Evolutionary conservation across 768 basidiomycete genomes (phyloP), one percentile per base, ranked within the genome.

Genomic region (Leccinellum luteum): DNA sequence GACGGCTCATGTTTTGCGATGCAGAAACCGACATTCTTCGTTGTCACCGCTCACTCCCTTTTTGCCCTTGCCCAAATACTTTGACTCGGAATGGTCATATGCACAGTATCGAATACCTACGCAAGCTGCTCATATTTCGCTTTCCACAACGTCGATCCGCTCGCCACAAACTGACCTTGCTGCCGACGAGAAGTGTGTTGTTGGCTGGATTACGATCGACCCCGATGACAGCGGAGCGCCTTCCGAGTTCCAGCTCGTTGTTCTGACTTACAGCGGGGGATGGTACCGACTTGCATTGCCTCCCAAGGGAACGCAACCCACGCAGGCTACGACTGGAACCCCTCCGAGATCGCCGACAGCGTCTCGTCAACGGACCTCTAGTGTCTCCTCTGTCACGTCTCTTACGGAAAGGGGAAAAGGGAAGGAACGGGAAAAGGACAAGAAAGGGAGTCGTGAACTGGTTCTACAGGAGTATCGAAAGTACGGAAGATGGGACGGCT

Each of bases 51-150:
- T 96, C 48, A 83, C 87, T 15, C 86, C 89, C 3, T 94, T 87
- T 67, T 74, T 96, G 10, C 89, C 88, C 14, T 78, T 92, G 32
- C 93, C 93, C 17, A 91, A 89, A 60, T 96, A 96, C 70, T 94
- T 97, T 68, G 86, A 87, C 66, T 94, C 92, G n/a, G 89, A 94
- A 71, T 96, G 94, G 94, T 95, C 94, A 0, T 94, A 96, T 67
- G 92, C 94, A 14, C 89, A 92, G 63, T 97, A 91, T 70, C 84
- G 91, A 44, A 90, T 97, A 67, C 94, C 94, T 3, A 77, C 88
- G 3, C 90, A 92, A 63, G 87, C 88, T 2, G 78, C 92, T 8
- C 92, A 94, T 61, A 87, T 93, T 48, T 87, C 90, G 12, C 74
- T 94, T 32, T 85, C 87, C 13, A 82, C 89, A 3, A 80, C 85